Evolutionary conservation across 2,329 filamentous ascomycete genomes (phyloP), one percentile per base, ranked within the genome.

Genomic region (Drechslerella dactyloides): DNA sequence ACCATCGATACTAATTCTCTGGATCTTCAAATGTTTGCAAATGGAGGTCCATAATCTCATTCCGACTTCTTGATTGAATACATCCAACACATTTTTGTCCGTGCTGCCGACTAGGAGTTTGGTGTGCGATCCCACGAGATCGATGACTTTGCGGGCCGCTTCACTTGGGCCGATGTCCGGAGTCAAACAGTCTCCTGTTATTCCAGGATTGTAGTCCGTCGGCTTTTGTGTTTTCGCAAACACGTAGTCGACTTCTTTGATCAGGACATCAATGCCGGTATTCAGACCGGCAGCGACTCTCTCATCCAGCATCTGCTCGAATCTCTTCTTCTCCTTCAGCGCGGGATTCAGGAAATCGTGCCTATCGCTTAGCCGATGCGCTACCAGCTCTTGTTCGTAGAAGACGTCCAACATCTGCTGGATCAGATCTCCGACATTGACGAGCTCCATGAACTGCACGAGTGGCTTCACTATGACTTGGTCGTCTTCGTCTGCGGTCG

Each of bases 341-440:
- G 93, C 91, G 19, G 92, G 90, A 77, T 96, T 91, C 53, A 99
- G 83, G 77, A 99, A 99, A 80, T 99, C 94, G 78, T 96, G 96
- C 48, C 90, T 88, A 78, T 97, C 93, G 0, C 90, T 90, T 59
- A 99, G 87, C 76, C 90, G 90, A 13, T 90, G 86, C 0, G 87
- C 85, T 4, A 92, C 87, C 27, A 99, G 85, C 81, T 99, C 94
- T 81, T 97, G 94, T 78, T 96, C 90, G 80, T 96, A 99, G 79
- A 99, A 99, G 35, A 99, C 92, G 78, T 99, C 94, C 68, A 99
- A 87, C 94, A 99, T 99, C 79, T 99, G 94, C 69, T 96, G 91
- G 76, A 99, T 99, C 66, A 99, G 84, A 79, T 99, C 94, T 68
- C 94, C 94, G 0, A 99, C 93, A 78, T 99, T 99, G 79, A 99